Conservation (phyloP, 495 filamentous ascomycete species). For the Hyaloscypha finlandica region DNA sequence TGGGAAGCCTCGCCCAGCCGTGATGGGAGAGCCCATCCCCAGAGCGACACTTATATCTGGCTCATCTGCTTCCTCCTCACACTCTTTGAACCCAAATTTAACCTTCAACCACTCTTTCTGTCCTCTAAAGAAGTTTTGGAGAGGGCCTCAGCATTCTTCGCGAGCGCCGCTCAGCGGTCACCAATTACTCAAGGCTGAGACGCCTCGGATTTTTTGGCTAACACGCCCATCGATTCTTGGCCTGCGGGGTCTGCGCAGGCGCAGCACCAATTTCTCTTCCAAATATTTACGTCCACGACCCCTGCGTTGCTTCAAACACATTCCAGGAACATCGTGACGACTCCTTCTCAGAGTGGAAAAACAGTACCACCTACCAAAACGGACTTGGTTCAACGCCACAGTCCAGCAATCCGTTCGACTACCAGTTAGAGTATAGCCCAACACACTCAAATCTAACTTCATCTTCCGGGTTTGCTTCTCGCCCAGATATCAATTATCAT, state of each 20-base stretch:
- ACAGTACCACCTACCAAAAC: not conserved
- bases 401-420: not conserved
- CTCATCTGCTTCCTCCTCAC: not conserved
- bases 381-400: not conserved
- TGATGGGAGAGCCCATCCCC: not conserved
- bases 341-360: not conserved
- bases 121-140: not conserved
- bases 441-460: not conserved
- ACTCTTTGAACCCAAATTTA: not conserved
- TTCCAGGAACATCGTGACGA: not conserved
- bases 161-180: not conserved
- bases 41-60: not conserved
- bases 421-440: not conserved
- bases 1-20: not conserved
- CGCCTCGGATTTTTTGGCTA: not conserved
- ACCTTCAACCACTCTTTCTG: not conserved
- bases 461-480: not conserved
- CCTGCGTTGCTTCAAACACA: slow-evolving; percentile 2
- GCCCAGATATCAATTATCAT: not conserved
- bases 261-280: not conserved
- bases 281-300: not conserved
- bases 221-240: not conserved
- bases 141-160: not conserved
- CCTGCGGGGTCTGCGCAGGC: not conserved
- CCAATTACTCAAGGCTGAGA: not conserved